Conservation (phyloP, 345 rosid genomes). For the Firmiana major region DNA sequence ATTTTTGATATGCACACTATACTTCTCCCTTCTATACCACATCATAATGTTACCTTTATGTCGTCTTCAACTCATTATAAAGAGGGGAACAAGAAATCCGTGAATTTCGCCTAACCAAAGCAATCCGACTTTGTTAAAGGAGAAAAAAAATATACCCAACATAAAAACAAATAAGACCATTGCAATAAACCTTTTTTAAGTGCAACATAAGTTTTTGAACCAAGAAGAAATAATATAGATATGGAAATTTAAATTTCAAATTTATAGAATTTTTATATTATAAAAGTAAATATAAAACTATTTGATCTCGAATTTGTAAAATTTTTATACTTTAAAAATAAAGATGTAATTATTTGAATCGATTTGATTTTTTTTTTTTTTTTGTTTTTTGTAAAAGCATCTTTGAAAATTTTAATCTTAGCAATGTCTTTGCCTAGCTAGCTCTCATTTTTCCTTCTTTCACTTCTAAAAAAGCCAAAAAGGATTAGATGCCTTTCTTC, state of each 20-base stretch:
- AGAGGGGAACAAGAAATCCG: constrained; percentile 24
- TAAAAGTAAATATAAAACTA: too few species aligned
- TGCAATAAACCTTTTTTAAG: not conserved
- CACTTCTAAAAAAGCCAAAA: not conserved
- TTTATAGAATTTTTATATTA: too few species aligned
- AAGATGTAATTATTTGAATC: too few species aligned
- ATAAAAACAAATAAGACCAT: not conserved
- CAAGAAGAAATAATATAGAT: too few species aligned
- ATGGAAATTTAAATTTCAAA: too few species aligned
- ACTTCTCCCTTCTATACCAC: not conserved
- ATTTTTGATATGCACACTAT: not conserved
- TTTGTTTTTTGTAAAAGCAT: too few species aligned
- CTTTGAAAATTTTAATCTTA: not conserved
- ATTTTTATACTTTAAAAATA: too few species aligned
- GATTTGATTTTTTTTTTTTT: too few species aligned
- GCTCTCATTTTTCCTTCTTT: not conserved
- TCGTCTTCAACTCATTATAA: constrained; percentile 23
- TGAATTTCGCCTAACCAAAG: constrained; percentile 30
- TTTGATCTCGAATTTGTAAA: too few species aligned
- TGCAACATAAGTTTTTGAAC: too few species aligned
- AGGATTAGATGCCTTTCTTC: constrained; percentile 18
- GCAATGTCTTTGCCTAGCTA: not conserved
- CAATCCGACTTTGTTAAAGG: constrained; percentile 7
- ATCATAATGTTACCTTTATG: constrained; percentile 6
- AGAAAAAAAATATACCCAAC: not conserved